These are phyloP conservation scores for Aspergillus sp. DNA, from an alignment of 2,329 filamentous ascomycete species.

Conservation along the genomic window DNA sequence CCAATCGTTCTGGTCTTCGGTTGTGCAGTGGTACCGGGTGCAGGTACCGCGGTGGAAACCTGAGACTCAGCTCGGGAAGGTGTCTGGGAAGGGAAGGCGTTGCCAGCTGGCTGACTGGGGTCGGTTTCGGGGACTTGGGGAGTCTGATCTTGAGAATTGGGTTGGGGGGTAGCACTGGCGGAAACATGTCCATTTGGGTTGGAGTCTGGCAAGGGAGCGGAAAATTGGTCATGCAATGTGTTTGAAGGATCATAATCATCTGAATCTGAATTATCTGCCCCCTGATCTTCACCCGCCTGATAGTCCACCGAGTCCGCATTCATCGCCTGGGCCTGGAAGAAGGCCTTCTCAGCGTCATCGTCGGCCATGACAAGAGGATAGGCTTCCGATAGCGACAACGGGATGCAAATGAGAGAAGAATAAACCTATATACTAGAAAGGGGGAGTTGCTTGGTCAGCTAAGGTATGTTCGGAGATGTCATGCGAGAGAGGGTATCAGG, in stretches of 20 bases:
- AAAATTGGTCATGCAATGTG: conserved; percentile 44
- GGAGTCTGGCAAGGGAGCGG: conserved; percentile 30
- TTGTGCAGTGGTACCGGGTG: conserved; percentile 33
- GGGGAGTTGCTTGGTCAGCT: conserved; percentile 5
- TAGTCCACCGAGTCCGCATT: conserved; percentile 39
- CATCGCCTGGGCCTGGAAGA: conserved; percentile 50
- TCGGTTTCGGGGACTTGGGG: conserved; percentile 27
- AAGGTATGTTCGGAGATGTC: background rate
- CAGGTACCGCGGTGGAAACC: conserved; percentile 31
- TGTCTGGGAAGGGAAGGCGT: conserved; percentile 30
- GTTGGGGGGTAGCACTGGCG: conserved; percentile 16
- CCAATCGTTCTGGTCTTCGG: conserved; percentile 55
- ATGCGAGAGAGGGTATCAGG: background rate
- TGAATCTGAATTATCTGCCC: conserved; percentile 54
- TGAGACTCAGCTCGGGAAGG: conserved; percentile 37
- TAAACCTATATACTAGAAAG: background rate
- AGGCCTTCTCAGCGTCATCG: conserved; percentile 54
- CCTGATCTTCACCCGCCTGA: conserved; percentile 52
- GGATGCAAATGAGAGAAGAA: background rate
- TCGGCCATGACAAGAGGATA: conserved; percentile 46
- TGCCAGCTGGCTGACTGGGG: conserved; percentile 29
- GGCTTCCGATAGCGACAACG: conserved; percentile 14
- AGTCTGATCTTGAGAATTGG: conserved; percentile 19
- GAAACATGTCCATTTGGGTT: conserved; percentile 31
- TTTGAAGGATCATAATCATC: conserved; percentile 58